phyloP scores from a whole-genome alignment of 225 moss, liverwort and hornwort genomes.

The Sphagnum tenellum region DNA sequence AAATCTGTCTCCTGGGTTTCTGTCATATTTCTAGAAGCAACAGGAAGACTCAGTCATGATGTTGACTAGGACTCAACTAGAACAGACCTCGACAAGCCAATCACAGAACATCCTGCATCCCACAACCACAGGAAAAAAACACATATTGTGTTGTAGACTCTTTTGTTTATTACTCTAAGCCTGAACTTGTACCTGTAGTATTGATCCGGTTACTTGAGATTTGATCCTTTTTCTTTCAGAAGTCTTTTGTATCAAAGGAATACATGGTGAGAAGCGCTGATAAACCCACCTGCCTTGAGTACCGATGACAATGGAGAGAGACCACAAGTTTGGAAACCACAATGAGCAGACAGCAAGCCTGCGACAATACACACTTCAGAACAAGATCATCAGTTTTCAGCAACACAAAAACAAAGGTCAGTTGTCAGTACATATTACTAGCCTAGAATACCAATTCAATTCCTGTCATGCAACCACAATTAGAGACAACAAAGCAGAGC shows the following conservation, averaged over 20 bases:
- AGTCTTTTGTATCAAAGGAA: background rate
- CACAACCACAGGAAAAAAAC: constrained; percentile 21
- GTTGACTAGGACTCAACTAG: constrained; percentile 29
- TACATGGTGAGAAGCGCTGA: background rate
- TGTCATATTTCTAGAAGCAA: too few relatives aligned
- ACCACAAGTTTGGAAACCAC: too few relatives aligned
- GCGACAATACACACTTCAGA: too few relatives aligned
- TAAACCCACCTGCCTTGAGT: background rate
- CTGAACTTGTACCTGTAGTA: background rate
- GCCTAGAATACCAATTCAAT: too few relatives aligned
- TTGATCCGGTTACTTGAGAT: background rate
- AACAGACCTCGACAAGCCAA: background rate
- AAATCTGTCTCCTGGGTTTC: too few relatives aligned
- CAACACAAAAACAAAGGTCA: too few relatives aligned
- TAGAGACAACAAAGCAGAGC: too few relatives aligned
- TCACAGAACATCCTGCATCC: constrained; percentile 7
- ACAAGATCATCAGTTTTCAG: too few relatives aligned
- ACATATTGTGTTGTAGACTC: constrained; percentile 9
- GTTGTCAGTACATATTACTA: too few relatives aligned
- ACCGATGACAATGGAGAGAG: background rate
- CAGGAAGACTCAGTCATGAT: too few relatives aligned
- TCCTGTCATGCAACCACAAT: too few relatives aligned
- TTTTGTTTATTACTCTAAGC: background rate
- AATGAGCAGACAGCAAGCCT: too few relatives aligned
- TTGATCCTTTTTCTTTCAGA: background rate